Evolutionary conservation across 2,329 filamentous ascomycete species (phyloP).

Genomic region (Penicillium expansum): DNA sequence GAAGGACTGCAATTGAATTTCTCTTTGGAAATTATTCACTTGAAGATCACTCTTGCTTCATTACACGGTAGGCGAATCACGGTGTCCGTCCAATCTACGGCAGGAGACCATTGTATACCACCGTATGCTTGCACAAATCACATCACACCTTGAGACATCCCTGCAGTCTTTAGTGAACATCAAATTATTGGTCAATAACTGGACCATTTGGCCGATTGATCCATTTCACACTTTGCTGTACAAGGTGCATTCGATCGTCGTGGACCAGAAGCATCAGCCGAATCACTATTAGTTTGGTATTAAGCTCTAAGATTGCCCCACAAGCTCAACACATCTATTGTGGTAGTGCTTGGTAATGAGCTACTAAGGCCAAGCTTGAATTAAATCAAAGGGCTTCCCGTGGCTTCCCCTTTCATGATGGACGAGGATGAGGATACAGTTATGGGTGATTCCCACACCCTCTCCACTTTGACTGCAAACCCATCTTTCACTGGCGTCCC

Average conservation of each 20-base stretch:
- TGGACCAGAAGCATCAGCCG: neutral
- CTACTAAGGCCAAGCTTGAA: conserved; percentile 2
- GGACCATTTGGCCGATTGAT: neutral
- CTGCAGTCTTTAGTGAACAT: neutral
- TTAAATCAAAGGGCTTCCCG: conserved; percentile 1
- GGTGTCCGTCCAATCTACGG: neutral
- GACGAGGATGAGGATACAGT: conserved; percentile 42
- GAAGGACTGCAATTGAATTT: neutral
- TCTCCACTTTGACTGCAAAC: conserved; percentile 17
- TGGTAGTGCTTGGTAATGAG: conserved; percentile 14
- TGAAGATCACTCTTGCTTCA: neutral
- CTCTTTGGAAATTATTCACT: neutral
- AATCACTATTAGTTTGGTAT: neutral
- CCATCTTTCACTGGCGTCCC: conserved; percentile 16
- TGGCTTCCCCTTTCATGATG: conserved; percentile 18
- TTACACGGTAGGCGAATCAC: neutral
- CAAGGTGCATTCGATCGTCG: neutral
- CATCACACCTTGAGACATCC: neutral
- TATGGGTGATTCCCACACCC: conserved; percentile 34
- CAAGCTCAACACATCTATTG: neutral
- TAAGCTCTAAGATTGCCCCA: neutral
- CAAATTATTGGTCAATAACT: neutral
- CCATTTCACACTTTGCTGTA: neutral
- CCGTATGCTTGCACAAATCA: neutral
- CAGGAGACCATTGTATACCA: conserved; percentile 8